A percentile compares a stretch with the other conserved stretches of the same genome.
These are phyloP conservation scores for Xerocomellus chrysenteron DNA, from an alignment of 768 basidiomycete species.

Conservation along the genomic window DNA sequence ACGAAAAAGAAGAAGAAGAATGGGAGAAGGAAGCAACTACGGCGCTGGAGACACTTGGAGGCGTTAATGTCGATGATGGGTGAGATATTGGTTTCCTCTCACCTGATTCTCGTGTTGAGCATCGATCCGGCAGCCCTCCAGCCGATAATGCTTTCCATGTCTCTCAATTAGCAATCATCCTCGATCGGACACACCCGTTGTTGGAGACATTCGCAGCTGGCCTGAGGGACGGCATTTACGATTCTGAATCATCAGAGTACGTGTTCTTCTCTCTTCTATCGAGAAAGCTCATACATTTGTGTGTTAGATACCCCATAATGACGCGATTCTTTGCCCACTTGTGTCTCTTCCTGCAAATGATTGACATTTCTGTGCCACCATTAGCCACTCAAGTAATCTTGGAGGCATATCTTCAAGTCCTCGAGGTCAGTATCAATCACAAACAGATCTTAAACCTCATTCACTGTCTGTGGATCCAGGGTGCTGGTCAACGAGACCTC, in stretches of 20 bases:
- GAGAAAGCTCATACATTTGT: not conserved
- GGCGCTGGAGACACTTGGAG: conserved; percentile 57
- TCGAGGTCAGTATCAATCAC: conserved; percentile 56
- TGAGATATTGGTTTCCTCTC: conserved; percentile 29
- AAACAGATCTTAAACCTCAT: not conserved
- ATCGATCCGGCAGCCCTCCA: conserved; percentile 41
- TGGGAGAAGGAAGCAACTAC: conserved; percentile 66
- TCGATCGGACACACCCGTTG: conserved; percentile 64
- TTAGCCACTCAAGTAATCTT: conserved; percentile 77
- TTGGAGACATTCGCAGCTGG: conserved; percentile 67
- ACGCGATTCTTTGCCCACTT: conserved; percentile 93
- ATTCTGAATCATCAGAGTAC: conserved; percentile 54
- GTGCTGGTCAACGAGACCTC: conserved; percentile 75
- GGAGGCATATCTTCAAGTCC: conserved; percentile 83
- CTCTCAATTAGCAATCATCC: conserved; percentile 77
- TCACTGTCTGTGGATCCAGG: conserved; percentile 35
- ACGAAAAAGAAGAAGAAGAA: conserved; percentile 46
- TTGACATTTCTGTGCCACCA: conserved; percentile 71
- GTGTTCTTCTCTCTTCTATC: conserved; percentile 24
- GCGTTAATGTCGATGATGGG: conserved; percentile 64
- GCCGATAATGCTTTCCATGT: conserved; percentile 79
- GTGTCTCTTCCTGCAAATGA: conserved; percentile 83
- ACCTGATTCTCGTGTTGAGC: conserved; percentile 1
- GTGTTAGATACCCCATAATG: conserved; percentile 61
- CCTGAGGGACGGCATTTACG: conserved; percentile 50